Conservation (phyloP, 345 rosid genomes). For the Barbarea vulgaris region DNA sequence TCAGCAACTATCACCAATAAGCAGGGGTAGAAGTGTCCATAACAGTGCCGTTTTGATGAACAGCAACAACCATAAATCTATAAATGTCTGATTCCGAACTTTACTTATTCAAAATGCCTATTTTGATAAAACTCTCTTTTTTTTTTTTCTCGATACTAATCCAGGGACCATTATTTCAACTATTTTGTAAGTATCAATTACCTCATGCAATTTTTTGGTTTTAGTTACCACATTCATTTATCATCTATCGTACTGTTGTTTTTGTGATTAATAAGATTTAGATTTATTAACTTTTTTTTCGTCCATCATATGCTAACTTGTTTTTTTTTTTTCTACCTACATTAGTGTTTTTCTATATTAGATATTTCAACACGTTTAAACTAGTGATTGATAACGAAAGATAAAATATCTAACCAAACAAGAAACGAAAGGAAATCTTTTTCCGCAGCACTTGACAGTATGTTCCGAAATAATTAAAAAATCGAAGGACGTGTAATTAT, state of each 20-base stretch:
- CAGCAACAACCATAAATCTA: no score
- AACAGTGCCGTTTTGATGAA: no score
- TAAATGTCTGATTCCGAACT: no score
- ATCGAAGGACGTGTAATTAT: background rate
- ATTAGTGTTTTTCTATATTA: no score
- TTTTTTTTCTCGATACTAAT: background rate
- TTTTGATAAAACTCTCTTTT: no score
- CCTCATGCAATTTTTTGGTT: background rate
- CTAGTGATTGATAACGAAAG: background rate
- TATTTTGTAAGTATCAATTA: background rate
- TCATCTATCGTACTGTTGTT: background rate
- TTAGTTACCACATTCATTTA: background rate
- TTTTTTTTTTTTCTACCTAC: no score
- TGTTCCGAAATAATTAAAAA: conserved; percentile 4
- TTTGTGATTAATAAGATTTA: no score
- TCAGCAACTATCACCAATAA: no score
- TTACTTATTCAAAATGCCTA: no score
- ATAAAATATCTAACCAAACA: background rate
- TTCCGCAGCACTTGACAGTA: conserved; percentile 6
- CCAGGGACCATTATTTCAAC: background rate
- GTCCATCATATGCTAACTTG: background rate
- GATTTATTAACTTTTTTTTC: background rate
- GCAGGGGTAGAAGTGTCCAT: no score
- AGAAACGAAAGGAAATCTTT: background rate
- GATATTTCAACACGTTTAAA: no score